phyloP scores from a whole-genome alignment of 306 rosid genomes.

The Malus fusca region DNA sequence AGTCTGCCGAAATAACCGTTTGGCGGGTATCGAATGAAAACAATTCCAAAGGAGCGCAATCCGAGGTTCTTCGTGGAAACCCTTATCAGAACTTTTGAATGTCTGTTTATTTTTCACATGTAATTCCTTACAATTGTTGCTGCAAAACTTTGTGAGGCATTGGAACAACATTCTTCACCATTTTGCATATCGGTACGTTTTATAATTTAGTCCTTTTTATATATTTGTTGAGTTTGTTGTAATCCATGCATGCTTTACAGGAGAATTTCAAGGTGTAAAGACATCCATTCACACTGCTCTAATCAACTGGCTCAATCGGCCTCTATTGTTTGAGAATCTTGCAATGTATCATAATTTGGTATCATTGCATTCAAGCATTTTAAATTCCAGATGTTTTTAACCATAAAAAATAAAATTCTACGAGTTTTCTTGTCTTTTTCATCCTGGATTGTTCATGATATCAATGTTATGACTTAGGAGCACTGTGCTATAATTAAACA shows the following conservation, averaged over 20 bases:
- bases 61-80: not conserved
- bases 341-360: too few species aligned
- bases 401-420: too few species aligned
- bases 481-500: not conserved
- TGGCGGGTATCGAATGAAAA: conserved; percentile 17
- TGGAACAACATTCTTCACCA: not conserved
- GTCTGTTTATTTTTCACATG: not conserved
- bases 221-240: not conserved
- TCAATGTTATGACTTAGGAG: not conserved
- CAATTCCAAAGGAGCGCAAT: not conserved
- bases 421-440: not conserved
- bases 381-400: not conserved
- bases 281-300: too few species aligned
- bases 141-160: not conserved
- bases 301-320: not conserved
- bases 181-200: not conserved
- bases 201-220: too few species aligned
- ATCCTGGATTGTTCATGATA: not conserved
- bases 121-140: not conserved
- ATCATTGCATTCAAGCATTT: too few species aligned
- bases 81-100: not conserved
- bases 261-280: too few species aligned
- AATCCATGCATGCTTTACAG: too few species aligned
- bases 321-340: not conserved
- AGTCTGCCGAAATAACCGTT: conserved; percentile 17